Percentiles rank a stretch among this genome's conserved stretches.
These are phyloP conservation scores for Pseudogymnoascus sp. DNA, from an alignment of 2,329 filamentous ascomycete species.

Conservation along the genomic window DNA sequence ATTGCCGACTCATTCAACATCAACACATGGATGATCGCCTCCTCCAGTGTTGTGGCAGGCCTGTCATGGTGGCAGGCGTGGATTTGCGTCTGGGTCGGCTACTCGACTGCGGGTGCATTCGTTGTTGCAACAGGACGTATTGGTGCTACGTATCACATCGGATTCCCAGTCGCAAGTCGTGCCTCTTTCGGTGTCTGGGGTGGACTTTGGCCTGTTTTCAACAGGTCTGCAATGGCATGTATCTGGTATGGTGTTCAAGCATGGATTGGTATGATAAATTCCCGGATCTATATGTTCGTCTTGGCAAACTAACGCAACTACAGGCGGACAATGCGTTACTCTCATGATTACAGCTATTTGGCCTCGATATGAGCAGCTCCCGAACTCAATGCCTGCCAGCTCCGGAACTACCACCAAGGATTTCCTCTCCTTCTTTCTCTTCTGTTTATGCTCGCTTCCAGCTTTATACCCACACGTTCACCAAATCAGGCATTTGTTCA, in stretches of 20 bases:
- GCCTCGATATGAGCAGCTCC: conserved; percentile 50
- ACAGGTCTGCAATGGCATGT: conserved; percentile 70
- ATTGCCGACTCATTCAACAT: conserved; percentile 80
- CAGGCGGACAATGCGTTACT: conserved; percentile 71
- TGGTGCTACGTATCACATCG: conserved; percentile 79
- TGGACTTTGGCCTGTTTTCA: conserved; percentile 79
- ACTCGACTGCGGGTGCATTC: conserved; percentile 67
- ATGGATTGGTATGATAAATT: conserved; percentile 47
- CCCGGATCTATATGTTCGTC: background rate
- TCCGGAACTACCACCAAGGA: conserved; percentile 67
- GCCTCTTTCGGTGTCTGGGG: conserved; percentile 86
- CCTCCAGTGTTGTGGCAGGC: conserved; percentile 67
- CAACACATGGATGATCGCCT: conserved; percentile 91
- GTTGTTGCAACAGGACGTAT: conserved; percentile 73
- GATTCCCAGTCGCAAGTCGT: conserved; percentile 72
- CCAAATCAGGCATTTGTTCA: conserved; percentile 82
- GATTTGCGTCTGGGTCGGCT: conserved; percentile 83
- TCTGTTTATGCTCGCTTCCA: conserved; percentile 72
- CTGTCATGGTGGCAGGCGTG: conserved; percentile 89
- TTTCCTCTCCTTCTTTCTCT: conserved; percentile 78
- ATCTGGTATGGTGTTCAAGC: conserved; percentile 85
- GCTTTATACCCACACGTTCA: conserved; percentile 87
- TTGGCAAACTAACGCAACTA: background rate
- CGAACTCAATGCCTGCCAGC: conserved; percentile 53
- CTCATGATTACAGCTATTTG: conserved; percentile 85